Evolutionary conservation across 306 rosid genomes (phyloP), one percentile per base, ranked within the genome.

Genomic region (Quercus glauca): DNA sequence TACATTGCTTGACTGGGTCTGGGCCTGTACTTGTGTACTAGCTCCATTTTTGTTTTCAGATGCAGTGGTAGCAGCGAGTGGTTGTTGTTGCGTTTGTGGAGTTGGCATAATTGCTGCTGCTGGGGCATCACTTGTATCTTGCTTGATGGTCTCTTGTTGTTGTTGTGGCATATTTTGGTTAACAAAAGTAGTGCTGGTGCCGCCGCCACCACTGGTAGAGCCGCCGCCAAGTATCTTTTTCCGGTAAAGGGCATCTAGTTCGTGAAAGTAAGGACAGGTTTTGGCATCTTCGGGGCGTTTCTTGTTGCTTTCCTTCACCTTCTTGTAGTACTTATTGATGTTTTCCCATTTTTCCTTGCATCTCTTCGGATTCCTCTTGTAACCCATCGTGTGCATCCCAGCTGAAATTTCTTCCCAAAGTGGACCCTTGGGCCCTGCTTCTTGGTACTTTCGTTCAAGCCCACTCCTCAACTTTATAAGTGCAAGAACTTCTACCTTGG

Each of bases 371-470:
- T 56, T 80, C 71, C 87, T 84, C 76, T 71, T 80, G 75, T 80
- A 84, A 20, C 87, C 87, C 78, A 84, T 71, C 37, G 58, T 76
- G 20, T 41, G 58, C 90, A 87, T 84, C 12, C 73, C 77, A 0
- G 74, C 59, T 1, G 88, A 84, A 29, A 87, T 82, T 55, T 84
- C 86, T 52, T 87, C 90, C 90, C 90, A 87, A 5, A 87, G 82
- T 5, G 90, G 88, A 20, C 90, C 90, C 60, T 87, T 87, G 3
- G 84, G 88, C 55, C 86, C 88, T 1, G 74, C 61, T 23, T 87
- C 90, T 70, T 84, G 88, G 55, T 85, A 87, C 81, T 56, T 76
- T 3, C 74, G 28, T 57, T 87, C 88, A 21, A 87, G 74, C 64
- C 85, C 88, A 33, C 88, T 81, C 28, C 90, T 79, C 18, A 87